A percentile compares a stretch with the other conserved stretches of the same genome.
Conservation (phyloP, 306 rosid species). For the Trifolium subterraneum region DNA sequence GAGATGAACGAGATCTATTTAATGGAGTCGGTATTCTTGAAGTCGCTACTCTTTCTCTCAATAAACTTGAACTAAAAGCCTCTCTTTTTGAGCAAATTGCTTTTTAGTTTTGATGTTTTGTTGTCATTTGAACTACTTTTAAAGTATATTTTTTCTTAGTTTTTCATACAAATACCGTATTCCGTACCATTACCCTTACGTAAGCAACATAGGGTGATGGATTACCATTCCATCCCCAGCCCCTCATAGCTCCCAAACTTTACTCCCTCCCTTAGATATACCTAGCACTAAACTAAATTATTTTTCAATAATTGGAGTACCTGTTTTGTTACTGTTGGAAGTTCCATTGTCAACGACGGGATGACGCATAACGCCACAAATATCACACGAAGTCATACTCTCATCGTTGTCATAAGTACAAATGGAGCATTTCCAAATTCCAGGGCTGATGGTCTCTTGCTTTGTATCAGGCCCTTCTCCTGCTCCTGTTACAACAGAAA, state of each 20-base stretch:
- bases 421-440: constrained; percentile 78
- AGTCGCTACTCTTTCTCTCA: too few relatives aligned
- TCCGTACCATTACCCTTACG: too few relatives aligned
- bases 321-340: constrained; percentile 55
- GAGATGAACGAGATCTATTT: too few relatives aligned
- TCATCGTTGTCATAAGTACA: constrained; percentile 94
- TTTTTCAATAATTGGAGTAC: constrained; percentile 52
- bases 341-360: constrained; percentile 47
- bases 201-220: too few relatives aligned
- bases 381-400: constrained; percentile 71
- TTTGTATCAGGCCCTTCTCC: constrained; percentile 54
- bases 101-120: too few relatives aligned
- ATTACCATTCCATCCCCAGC: background rate
- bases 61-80: too few relatives aligned
- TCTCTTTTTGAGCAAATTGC: too few relatives aligned
- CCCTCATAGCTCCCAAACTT: background rate
- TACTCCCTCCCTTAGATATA: constrained; percentile 12
- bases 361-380: constrained; percentile 84
- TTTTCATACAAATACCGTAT: too few relatives aligned
- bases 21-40: too few relatives aligned
- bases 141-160: too few relatives aligned
- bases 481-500: constrained; percentile 54
- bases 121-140: too few relatives aligned
- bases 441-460: constrained; percentile 49
- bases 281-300: constrained; percentile 18